Evolutionary conservation across 179 eudicot genomes (phyloP), one percentile per base, ranked within the genome.

Genomic region (Beta corolliflora): DNA sequence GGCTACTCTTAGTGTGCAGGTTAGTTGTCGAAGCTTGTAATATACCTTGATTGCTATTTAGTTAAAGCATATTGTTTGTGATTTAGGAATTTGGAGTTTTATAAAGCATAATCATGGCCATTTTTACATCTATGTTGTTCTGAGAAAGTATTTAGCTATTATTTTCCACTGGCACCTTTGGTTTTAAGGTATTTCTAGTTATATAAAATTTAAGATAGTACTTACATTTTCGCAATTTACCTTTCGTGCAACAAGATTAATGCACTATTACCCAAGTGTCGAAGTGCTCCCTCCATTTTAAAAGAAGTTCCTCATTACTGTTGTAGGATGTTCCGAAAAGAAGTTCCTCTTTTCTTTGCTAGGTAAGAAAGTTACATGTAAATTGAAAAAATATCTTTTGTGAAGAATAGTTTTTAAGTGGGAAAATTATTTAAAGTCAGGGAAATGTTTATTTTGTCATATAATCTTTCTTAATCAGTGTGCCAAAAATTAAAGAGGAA

Each of bases 1-100:
- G 83, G 99, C 99, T 81, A 91, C 98, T 15, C 86, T 91, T 66
- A 91, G 83, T 83, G 94, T 96, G 85, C 99, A 96, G 97, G 99
- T 96, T 90, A 75, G n/a, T 52, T 53, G 21, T 72, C 3, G 52
- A 2, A 46, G 60, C 36, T 72, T 50, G 14, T 45, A 6, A 6
- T 25, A 5, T 60, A 5, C 6, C 19, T 19, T n/a, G 29, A 11
- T 36, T n/a, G 10, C 66, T 61, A 29, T 25, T 36, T 64, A 23
- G 41, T 64, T 23, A 3, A 23, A 64, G 69, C 18, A 11, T 14
- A 48, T 48, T 64, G 1, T 64, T 19, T 25, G 69, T 64, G 69
- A 63, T 21, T 61, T 25, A 64, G 41, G 44, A 64, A 23, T 23
- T 64, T 64, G 41, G 41, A 36, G 44, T 64, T 29, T 64, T 29